phyloP scores from a whole-genome alignment of 768 basidiomycete species.

The Termitomyces sp. region DNA sequence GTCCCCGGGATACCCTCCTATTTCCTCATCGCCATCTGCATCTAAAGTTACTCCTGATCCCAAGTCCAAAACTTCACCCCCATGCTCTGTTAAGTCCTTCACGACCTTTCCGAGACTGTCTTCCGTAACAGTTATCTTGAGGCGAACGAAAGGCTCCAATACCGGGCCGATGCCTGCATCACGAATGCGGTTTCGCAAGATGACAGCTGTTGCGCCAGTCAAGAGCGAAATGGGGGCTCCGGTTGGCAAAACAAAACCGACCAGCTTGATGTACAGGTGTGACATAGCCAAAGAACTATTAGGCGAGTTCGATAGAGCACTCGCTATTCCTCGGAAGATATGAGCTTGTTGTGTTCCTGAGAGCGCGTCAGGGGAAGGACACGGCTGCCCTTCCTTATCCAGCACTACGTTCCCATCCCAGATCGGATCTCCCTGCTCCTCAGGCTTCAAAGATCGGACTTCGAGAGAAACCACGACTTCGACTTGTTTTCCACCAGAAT shows the following conservation, averaged over 20 bases:
- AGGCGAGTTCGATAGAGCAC: slow-evolving; percentile 70
- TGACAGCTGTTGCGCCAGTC: slow-evolving; percentile 56
- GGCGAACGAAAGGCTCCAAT: slow-evolving; percentile 70
- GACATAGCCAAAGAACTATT: slow-evolving; percentile 72
- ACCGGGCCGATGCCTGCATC: slow-evolving; percentile 65
- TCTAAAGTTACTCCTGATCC: slow-evolving; percentile 33
- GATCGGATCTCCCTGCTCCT: slow-evolving; percentile 55
- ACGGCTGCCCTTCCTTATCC: slow-evolving; percentile 41
- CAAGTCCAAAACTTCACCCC: slow-evolving; percentile 74
- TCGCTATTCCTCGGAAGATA: slow-evolving; percentile 65
- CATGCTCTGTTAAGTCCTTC: slow-evolving; percentile 79
- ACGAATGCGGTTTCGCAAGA: slow-evolving; percentile 56
- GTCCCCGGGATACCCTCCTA: slow-evolving; percentile 47
- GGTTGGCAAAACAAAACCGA: slow-evolving; percentile 33
- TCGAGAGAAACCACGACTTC: slow-evolving; percentile 48
- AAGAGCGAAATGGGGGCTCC: slow-evolving; percentile 46
- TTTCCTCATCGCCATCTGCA: slow-evolving; percentile 28
- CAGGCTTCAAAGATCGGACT: slow-evolving; percentile 46
- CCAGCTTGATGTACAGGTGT: slow-evolving; percentile 52
- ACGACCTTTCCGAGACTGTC: slow-evolving; percentile 71
- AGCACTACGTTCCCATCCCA: slow-evolving; percentile 81
- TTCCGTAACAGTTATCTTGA: slow-evolving; percentile 65
- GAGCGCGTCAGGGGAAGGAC: slow-evolving; percentile 47
- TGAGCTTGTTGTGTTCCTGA: slow-evolving; percentile 42
- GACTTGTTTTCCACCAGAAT: slow-evolving; percentile 51